Evolutionary conservation across 164 flowering plant species (phyloP).

Genomic region (Stephania yunnanensis): DNA sequence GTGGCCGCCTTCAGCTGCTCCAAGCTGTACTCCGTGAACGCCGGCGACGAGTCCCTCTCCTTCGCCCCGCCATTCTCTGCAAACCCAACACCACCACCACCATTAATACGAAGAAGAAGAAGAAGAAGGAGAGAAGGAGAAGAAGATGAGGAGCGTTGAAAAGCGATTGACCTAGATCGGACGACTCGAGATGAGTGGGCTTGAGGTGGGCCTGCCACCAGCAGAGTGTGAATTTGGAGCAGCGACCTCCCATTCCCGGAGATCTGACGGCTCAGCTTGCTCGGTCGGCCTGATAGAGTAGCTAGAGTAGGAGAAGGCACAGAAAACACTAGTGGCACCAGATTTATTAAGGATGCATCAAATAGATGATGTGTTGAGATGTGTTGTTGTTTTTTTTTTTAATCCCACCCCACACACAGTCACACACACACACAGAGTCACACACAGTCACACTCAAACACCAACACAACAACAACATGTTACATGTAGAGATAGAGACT

Average conservation of each 20-base stretch:
- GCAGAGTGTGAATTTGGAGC: constrained; percentile 70
- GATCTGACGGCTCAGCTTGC: constrained; percentile 6
- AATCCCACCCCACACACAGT: background rate
- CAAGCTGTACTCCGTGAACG: constrained; percentile 58
- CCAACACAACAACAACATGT: background rate
- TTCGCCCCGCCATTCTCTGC: constrained; percentile 52
- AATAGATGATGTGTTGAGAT: background rate
- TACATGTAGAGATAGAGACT: too few species aligned
- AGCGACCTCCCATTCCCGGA: constrained; percentile 61
- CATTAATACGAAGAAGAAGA: too few species aligned
- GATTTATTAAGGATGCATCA: background rate
- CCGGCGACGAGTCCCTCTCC: constrained; percentile 36
- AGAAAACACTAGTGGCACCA: constrained; percentile 3
- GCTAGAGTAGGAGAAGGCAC: background rate
- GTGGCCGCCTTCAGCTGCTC: constrained; percentile 73
- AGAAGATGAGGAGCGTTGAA: background rate
- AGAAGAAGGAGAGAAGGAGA: constrained; percentile 12
- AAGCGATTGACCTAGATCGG: constrained; percentile 47
- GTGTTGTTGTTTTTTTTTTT: too few species aligned
- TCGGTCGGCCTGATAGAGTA: background rate
- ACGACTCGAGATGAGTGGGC: constrained; percentile 45
- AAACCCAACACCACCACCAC: constrained; percentile 22
- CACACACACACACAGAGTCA: background rate
- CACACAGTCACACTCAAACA: too few species aligned
- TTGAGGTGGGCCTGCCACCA: constrained; percentile 73